Evolutionary conservation across 2,329 filamentous ascomycete genomes (phyloP), one percentile per base, ranked within the genome.

Genomic region (Fusarium verrucosum): DNA sequence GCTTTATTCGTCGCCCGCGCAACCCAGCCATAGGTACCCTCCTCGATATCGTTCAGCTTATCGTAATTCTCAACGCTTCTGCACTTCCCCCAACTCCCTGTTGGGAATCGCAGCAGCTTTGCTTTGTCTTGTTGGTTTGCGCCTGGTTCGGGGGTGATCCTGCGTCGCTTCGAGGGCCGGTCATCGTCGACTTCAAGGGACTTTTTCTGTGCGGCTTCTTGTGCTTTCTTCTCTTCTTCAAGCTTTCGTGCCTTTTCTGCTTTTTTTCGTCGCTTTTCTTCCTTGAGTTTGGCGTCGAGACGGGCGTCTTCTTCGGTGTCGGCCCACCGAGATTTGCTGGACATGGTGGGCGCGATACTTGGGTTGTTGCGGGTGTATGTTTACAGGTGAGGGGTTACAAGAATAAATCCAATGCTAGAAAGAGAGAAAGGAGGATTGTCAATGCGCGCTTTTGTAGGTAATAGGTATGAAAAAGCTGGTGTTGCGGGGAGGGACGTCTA

Each of bases 11-110:
- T 89, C 13, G 93, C 95, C 56, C 95, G 85, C 51, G 94, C 94
- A 6, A 99, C 95, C 86, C 89, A 94, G 41, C 95, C 95, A 77
- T 99, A 99, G 10, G 93, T 93, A 32, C 95, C 95, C 80, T 99
- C 95, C 77, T 98, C 95, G 72, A 99, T 99, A 75, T 95, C 91
- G 77, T 99, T 99, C 55, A 99, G 83, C 69, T 92, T 91, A 72
- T 97, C 92, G 79, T 94, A 99, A 73, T 92, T 89, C 73, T 94
- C 90, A 23, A 96, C 90, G 74, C 91, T 91, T 59, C 91, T 85
- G 73, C 90, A 91, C 55, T 80, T 82, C 46, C 86, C 84, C 87
- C 93, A 96, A 68, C 81, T 77, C 10, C 85, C 85, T 14, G 83
- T 81, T 10, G 90, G 85, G 73, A 96, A 94, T 11, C 90, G 87